Percentiles rank a stretch among this genome's conserved stretches.
These are phyloP conservation scores for Vigna nakashimae DNA, from an alignment of 306 rosid species.

Conservation along the genomic window DNA sequence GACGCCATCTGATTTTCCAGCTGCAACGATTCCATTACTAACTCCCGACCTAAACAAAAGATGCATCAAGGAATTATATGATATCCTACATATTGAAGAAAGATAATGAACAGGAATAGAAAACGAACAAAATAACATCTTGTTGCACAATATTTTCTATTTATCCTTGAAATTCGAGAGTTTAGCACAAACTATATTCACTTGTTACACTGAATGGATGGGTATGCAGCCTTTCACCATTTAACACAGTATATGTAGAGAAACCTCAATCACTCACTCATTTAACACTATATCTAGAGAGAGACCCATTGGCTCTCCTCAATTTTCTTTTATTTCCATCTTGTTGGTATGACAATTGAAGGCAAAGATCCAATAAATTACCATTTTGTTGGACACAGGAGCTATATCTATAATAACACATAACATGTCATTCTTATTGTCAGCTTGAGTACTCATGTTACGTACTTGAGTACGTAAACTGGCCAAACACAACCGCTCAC, in stretches of 20 bases:
- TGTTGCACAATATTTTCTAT: slow-evolving; percentile 32
- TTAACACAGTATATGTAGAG: neutral
- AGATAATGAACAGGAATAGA: slow-evolving; percentile 33
- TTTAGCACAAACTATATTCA: slow-evolving; percentile 10
- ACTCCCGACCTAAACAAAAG: slow-evolving; percentile 63
- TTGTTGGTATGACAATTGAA: neutral
- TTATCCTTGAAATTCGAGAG: slow-evolving; percentile 33
- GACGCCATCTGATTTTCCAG: slow-evolving; percentile 75
- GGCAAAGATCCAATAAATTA: slow-evolving; percentile 27
- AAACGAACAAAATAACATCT: neutral
- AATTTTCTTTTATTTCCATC: slow-evolving; percentile 4
- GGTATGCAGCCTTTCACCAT: too few species aligned
- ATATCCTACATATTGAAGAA: slow-evolving; percentile 35
- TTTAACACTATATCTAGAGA: neutral
- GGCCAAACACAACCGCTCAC: too few species aligned
- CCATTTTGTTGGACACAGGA: slow-evolving; percentile 10
- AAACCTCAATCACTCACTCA: slow-evolving; percentile 17
- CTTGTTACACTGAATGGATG: neutral
- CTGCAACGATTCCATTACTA: slow-evolving; percentile 70
- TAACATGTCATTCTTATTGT: slow-evolving; percentile 7
- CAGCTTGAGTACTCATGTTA: neutral
- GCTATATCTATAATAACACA: slow-evolving; percentile 14
- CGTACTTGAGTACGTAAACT: too few species aligned
- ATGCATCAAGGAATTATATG: slow-evolving; percentile 36
- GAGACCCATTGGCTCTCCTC: neutral